Conservation (phyloP, 306 rosid genomes). For the Citrullus amarus region DNA sequence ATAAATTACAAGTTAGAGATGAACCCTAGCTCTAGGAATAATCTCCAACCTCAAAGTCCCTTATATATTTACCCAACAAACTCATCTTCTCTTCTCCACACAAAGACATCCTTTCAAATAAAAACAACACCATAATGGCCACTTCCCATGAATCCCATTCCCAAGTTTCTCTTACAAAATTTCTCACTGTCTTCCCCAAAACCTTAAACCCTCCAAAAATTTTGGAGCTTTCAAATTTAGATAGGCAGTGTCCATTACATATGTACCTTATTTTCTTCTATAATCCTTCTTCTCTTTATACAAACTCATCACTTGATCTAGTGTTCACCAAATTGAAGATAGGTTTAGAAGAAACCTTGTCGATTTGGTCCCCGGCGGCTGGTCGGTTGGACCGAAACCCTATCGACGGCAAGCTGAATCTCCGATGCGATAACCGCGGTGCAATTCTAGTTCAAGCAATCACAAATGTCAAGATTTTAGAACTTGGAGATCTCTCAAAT, state of each 20-base stretch:
- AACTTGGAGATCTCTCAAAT: conserved; percentile 57
- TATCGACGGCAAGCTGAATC: conserved; percentile 39
- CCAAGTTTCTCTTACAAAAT: conserved; percentile 30
- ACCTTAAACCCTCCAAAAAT: conserved; percentile 24
- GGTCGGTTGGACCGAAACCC: conserved; percentile 41
- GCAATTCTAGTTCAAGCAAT: conserved; percentile 41
- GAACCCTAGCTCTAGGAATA: background rate
- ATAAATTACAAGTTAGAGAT: background rate
- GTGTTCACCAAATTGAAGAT: conserved; percentile 37
- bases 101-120: background rate
- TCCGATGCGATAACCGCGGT: conserved; percentile 64
- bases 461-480: conserved; percentile 24
- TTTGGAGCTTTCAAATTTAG: conserved; percentile 55
- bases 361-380: conserved; percentile 52
- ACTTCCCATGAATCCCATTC: conserved; percentile 17
- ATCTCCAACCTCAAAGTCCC: conserved; percentile 1
- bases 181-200: conserved; percentile 38
- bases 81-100: background rate
- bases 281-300: conserved; percentile 2
- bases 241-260: conserved; percentile 57
- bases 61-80: background rate
- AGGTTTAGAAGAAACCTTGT: conserved; percentile 56
- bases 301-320: conserved; percentile 20
- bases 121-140: conserved; percentile 18
- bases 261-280: conserved; percentile 66